Base-by-base conservation (phyloP, 2,329 filamentous ascomycete genomes). In the Aphanoascus verrucosus region DNA sequence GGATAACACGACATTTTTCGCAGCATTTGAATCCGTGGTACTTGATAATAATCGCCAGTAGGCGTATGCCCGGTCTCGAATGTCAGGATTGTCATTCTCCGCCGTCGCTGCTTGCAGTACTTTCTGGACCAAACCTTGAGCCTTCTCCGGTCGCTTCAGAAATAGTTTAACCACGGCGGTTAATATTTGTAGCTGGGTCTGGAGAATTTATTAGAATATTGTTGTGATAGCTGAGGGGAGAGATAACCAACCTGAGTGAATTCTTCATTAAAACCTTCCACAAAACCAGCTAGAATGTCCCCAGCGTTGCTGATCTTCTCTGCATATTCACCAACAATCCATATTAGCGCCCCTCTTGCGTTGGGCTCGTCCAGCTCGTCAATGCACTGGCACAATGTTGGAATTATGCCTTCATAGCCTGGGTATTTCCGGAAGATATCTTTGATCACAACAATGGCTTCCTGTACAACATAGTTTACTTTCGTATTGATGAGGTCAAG, bases 261-360 rank as follows among this genome's bases (percentile, higher is more conserved):
- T 69, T 98, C 93, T 67, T 97, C 93, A 68, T 86, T 86, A 68
- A 98, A 97, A 0, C 83, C 85, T 53, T 97, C 93, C 11, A 96
- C 91, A 65, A 98, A 98, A 15, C 86, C 84, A 50, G 83, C 79
- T 55, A 98, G 72, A 58, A 98, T 97, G 61, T 97, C 88, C 59
- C 90, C 89, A n/a, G 93, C 93, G 63, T 98, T 97, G 73, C 82
- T 94, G 65, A 98, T 98, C 77, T 98, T 98, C 74, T 98, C 93
- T 0, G 93, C 93, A 67, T 98, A 98, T 69, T 98, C 93, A 61
- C 93, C 93, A 5, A 98, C 91, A 61, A 98, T 97, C 93, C 93
- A 98, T 64, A 98, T 97, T 56, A 98, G 74, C 19, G 91, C 86
- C 2, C 86, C 90, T 64, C 93, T 78, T 5, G 93, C 93, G 62